Evolutionary conservation across 352 stramenopile genomes (phyloP).

Genomic region (Phytophthora cryptogea): DNA sequence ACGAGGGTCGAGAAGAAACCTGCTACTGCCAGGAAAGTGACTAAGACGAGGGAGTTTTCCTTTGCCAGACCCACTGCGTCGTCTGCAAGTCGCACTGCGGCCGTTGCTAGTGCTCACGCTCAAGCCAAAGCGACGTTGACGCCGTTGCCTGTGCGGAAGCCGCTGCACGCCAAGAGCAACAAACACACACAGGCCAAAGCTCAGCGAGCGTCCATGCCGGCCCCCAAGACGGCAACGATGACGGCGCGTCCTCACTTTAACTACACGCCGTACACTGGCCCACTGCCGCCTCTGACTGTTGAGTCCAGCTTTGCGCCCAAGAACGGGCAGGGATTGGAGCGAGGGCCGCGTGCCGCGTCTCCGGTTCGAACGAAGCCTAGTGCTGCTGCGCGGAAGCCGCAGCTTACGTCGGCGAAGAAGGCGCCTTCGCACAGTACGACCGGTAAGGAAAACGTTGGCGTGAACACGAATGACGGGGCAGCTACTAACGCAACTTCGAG

Average conservation of each 20-base stretch:
- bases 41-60: conserved; percentile 30
- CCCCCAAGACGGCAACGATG: conserved; percentile 12
- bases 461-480: conserved; percentile 13
- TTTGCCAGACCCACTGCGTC: conserved; percentile 40
- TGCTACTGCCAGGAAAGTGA: conserved; percentile 9
- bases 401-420: conserved; percentile 29
- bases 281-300: conserved; percentile 57
- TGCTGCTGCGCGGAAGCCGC: conserved; percentile 21
- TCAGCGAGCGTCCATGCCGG: conserved; percentile 17
- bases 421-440: conserved; percentile 6
- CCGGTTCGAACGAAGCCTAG: conserved; percentile 14
- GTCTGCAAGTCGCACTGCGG: conserved; percentile 28
- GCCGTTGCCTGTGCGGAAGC: conserved; percentile 5
- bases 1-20: conserved; percentile 7
- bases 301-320: conserved; percentile 73
- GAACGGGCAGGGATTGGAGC: conserved; percentile 27
- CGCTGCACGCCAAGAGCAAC: background rate
- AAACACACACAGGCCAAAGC: conserved; percentile 14
- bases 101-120: conserved; percentile 22
- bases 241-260: conserved; percentile 22
- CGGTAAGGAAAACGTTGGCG: conserved; percentile 43
- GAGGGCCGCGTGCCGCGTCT: conserved; percentile 12
- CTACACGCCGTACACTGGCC: conserved; percentile 77
- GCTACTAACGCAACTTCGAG: conserved; percentile 26
- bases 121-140: conserved; percentile 22